A percentile compares a stretch with the other conserved stretches of the same genome.
Conservation (phyloP, 495 filamentous ascomycete genomes). For the Astrocystis sublimbata region DNA sequence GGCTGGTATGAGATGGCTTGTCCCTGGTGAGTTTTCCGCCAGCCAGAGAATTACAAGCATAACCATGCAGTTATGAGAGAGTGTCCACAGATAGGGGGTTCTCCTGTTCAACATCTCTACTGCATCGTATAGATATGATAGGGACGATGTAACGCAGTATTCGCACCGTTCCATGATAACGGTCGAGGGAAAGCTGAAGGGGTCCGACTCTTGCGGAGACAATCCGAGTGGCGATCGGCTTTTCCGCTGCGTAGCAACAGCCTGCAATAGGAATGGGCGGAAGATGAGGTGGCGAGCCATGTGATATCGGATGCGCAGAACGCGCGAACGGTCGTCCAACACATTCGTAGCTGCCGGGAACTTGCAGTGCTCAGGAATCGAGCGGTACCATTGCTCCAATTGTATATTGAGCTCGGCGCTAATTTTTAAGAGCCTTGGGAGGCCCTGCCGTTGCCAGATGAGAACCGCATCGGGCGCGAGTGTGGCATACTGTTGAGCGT, state of each 20-base stretch:
- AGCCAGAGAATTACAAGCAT: slow-evolving; percentile 31
- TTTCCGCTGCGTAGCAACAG: slow-evolving; percentile 26
- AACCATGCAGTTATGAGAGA: slow-evolving; percentile 35
- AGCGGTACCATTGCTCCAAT: slow-evolving; percentile 41
- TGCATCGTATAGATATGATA: slow-evolving; percentile 34
- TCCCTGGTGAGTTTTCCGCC: slow-evolving; percentile 28
- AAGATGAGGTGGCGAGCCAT: slow-evolving; percentile 39
- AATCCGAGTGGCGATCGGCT: slow-evolving; percentile 27
- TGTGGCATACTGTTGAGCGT: slow-evolving; percentile 18
- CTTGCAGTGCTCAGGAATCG: slow-evolving; percentile 37
- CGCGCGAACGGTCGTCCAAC: slow-evolving; percentile 31
- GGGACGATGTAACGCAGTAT: slow-evolving; percentile 35
- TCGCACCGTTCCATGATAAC: slow-evolving; percentile 33
- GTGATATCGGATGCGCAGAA: slow-evolving; percentile 40
- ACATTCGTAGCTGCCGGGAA: slow-evolving; percentile 29
- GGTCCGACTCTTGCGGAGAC: slow-evolving; percentile 23
- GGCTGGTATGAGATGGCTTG: slow-evolving; percentile 29
- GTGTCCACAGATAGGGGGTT: slow-evolving; percentile 35
- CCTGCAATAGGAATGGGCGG: slow-evolving; percentile 37
- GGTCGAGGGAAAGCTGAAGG: slow-evolving; percentile 23
- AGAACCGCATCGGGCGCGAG: slow-evolving; percentile 27
- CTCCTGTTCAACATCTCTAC: slow-evolving; percentile 35
- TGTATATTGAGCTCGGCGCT: slow-evolving; percentile 39
- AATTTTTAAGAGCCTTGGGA: slow-evolving; percentile 34
- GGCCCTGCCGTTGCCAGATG: slow-evolving; percentile 31